Base-by-base conservation (phyloP, 495 filamentous ascomycete species). In the Corynascus novoguineensis region DNA sequence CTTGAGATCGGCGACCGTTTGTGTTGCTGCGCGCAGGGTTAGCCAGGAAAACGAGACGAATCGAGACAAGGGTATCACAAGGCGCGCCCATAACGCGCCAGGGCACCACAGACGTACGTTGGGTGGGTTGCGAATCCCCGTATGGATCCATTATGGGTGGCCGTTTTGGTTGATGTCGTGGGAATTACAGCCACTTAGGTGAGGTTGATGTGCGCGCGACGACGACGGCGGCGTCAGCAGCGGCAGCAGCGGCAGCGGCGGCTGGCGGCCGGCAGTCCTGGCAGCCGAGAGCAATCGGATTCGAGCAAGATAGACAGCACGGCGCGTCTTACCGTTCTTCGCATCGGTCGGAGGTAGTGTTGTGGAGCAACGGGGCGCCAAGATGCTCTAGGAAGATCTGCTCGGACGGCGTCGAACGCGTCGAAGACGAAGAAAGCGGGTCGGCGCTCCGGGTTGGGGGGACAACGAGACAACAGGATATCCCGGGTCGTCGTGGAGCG, bases 1-100 rank as follows among this genome's bases (percentile, higher is more conserved):
- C 44, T 90, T 82, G 38, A 90, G 88, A 68, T 95, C 92, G 53
- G 87, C 72, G 54, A 86, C 82, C 62, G 81, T 85, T 65, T 97
- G 91, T 1, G 93, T 97, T 42, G 85, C 82, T 79, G 34, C 27
- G 78, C 11, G 54, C 57, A 53, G 22, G 38, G 44, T 21, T 17
- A 51, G 46, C 15, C 31, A 49, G 45, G 69, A 55, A n/a, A 25
- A 62, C 12, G 50, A 45, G 31, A 25, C 5, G 46, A 40, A 4
- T n/a, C n/a, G 29, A 19, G n/a, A 28, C 32, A 50, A n/a, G 9
- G 37, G 7, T n/a, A 17, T 41, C 37, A 28, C 19, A n/a, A 22
- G 19, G 37, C 15, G 38, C n/a, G n/a, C n/a, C 3, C 31, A 49
- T 4, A 49, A 50, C 12, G 32, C 29, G 52, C 5, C 17, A 14